Base-by-base conservation (phyloP, 257 asterid genomes). In the Jacaranda copaia region DNA sequence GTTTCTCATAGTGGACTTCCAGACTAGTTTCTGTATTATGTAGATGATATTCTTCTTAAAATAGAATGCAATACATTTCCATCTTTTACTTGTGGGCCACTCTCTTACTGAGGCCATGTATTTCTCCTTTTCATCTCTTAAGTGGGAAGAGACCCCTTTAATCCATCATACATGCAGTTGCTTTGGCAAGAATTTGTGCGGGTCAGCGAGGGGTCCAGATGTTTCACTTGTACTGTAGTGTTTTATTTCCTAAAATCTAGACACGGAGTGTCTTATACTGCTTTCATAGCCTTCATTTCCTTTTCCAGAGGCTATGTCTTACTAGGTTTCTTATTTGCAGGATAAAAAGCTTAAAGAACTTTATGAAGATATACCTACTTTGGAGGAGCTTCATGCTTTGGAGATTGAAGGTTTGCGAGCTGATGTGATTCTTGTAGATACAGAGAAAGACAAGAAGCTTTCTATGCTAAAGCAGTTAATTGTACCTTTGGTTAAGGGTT, bases 301-400 rank as follows among this genome's bases (percentile, higher is more conserved):
- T 66, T 18, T 53, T 16, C 9, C 35, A 68, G 81, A 38, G 43
- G 58, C 40, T 61, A 20, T 70, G 78, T 75, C 59, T 68, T 72
- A 65, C 65, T 73, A 61, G 39, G 51, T 36, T 76, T 69, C 38
- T 56, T 58, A 57, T 72, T 70, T 42, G 60, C 90, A 95, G 99
- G 99, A 96, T 81, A 93, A 87, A 89, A 90, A 85, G 88, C 89
- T 96, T 79, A 96, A 91, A 87, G 99, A 93, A 55, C 87, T 85
- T 59, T 91, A 83, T 83, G 97, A 87, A 79, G 92, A 89, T 81
- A 81, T 96, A 77, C 99, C 99, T 78, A 75, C 97, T 62, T 79
- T 93, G 68, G 99, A 91, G 80, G 97, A 96, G 88, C 92, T 96
- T 82, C 93, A 83, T 71, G 86, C 84, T 43, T 77, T 91, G 94